Conservation (phyloP, 2,329 filamentous ascomycete genomes). For the Talaromyces islandicus region DNA sequence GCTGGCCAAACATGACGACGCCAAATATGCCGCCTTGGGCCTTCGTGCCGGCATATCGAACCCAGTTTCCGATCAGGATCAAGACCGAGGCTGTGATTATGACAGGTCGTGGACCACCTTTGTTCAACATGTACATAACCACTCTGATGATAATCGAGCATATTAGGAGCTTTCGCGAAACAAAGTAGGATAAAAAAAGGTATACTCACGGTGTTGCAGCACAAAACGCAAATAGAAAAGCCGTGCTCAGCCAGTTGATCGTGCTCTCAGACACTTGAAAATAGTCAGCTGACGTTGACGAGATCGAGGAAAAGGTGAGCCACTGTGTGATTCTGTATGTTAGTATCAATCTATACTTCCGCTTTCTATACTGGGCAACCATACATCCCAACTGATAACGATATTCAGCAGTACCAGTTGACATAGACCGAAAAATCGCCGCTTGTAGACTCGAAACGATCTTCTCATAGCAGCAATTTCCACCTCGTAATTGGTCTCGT, state of each 20-base stretch:
- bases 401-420: conserved; percentile 86
- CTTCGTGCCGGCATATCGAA: conserved; percentile 69
- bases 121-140: conserved; percentile 71
- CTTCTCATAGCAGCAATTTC: background rate
- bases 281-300: conserved; percentile 65
- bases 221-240: conserved; percentile 79
- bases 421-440: conserved; percentile 79
- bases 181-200: background rate
- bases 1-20: conserved; percentile 82
- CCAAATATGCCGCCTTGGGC: conserved; percentile 60
- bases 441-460: conserved; percentile 63
- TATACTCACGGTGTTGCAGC: conserved; percentile 58
- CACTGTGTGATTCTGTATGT: conserved; percentile 54
- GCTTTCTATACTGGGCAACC: conserved; percentile 31
- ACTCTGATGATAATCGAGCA: conserved; percentile 27
- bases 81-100: conserved; percentile 69
- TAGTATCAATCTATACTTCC: background rate
- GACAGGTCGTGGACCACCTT: conserved; percentile 66
- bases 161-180: background rate
- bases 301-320: conserved; percentile 86
- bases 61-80: conserved; percentile 80
- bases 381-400: conserved; percentile 90
- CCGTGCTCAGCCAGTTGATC: conserved; percentile 91
- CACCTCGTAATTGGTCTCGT: background rate
- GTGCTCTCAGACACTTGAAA: conserved; percentile 67